phyloP scores from a whole-genome alignment of 768 basidiomycete species.

The Glaciozyma antarctica region DNA sequence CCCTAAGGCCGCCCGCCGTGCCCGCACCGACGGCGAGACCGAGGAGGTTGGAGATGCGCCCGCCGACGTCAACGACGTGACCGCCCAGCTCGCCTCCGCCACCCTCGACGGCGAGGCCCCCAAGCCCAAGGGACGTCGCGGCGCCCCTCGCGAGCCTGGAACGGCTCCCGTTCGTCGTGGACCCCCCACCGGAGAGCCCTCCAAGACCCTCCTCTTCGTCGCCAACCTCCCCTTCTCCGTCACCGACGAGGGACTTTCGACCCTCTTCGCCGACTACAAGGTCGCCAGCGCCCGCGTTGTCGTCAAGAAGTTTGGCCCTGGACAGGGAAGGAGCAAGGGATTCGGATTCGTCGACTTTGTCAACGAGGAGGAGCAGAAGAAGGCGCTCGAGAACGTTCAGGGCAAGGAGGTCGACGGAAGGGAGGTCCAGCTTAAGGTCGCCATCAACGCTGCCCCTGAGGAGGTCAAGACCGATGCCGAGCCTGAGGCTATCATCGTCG shows the following conservation, averaged over 20 bases:
- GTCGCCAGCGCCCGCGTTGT: slow-evolving; percentile 84
- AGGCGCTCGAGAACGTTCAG: slow-evolving; percentile 75
- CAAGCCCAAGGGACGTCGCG: slow-evolving; percentile 2
- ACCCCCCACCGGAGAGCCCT: slow-evolving; percentile 74
- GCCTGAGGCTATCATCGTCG: slow-evolving; percentile 29
- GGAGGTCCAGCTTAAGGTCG: slow-evolving; percentile 84
- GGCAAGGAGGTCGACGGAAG: slow-evolving; percentile 82
- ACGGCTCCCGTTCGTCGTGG: slow-evolving; percentile 44
- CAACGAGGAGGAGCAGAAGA: slow-evolving; percentile 74
- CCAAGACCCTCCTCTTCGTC: slow-evolving; percentile 72
- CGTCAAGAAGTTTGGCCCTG: slow-evolving; percentile 68
- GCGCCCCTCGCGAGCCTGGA: slow-evolving; percentile 46
- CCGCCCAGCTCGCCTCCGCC: slow-evolving; percentile 26
- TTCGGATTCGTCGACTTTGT: slow-evolving; percentile 98
- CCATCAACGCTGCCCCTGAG: slow-evolving; percentile 52
- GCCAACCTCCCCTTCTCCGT: slow-evolving; percentile 95
- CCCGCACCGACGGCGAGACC: slow-evolving; percentile 29
- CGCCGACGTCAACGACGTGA: slow-evolving; percentile 19
- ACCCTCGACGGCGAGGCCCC: slow-evolving; percentile 16
- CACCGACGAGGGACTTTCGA: slow-evolving; percentile 63
- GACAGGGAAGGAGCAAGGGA: slow-evolving; percentile 75
- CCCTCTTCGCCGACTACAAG: slow-evolving; percentile 73
- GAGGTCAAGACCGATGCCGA: slow-evolving; percentile 2
- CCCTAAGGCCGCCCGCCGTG: slow-evolving; percentile 19
- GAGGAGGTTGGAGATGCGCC: slow-evolving; percentile 31